phyloP scores from a whole-genome alignment of 2,329 filamentous ascomycete species.

The Aspergillus quadricinctus region DNA sequence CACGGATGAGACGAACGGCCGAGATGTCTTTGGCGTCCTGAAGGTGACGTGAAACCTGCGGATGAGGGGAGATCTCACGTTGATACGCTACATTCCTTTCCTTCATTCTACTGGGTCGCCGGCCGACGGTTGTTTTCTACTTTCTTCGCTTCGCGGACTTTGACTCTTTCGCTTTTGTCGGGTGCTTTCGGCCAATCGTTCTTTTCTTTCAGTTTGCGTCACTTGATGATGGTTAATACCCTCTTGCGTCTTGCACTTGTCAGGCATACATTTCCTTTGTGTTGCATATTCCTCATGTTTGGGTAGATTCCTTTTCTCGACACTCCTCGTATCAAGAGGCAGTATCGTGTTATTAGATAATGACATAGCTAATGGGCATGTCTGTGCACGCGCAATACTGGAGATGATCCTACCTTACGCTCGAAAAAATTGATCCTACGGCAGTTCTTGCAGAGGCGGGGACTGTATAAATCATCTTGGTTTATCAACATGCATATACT shows the following conservation, averaged over 20 bases:
- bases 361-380: neutral
- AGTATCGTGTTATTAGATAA: neutral
- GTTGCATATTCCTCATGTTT: neutral
- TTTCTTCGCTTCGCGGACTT: constrained; percentile 6
- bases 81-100: constrained; percentile 6
- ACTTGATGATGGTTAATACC: neutral
- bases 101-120: constrained; percentile 22
- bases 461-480: neutral
- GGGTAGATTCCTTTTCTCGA: neutral
- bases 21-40: constrained; percentile 40
- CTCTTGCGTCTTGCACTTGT: constrained; percentile 1
- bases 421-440: neutral
- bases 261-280: neutral
- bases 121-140: constrained; percentile 22
- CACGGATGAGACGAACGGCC: constrained; percentile 16
- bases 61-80: constrained; percentile 7
- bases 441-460: neutral
- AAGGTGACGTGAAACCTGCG: constrained; percentile 24
- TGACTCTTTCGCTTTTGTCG: constrained; percentile 8
- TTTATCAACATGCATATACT: neutral
- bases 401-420: neutral
- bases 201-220: constrained; percentile 1
- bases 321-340: neutral
- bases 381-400: neutral
- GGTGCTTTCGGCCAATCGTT: neutral